Base-by-base conservation (phyloP, 345 rosid species). In the Salix dunnii region DNA sequence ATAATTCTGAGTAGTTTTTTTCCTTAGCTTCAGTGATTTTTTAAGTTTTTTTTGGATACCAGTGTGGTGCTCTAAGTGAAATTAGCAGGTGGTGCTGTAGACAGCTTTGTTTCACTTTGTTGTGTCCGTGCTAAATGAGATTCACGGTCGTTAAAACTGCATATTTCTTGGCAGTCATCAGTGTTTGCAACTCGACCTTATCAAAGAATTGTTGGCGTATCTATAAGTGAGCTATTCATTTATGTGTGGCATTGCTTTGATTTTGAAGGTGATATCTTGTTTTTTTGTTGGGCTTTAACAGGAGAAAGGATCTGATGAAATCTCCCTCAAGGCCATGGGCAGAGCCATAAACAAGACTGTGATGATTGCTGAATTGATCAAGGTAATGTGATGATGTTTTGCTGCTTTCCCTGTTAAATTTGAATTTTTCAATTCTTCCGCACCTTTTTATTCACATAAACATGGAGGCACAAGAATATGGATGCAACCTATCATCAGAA, bases 321-420 rank as follows among this genome's bases (percentile, higher is more conserved):
- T 90, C 71, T 86, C 82, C 46, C 89, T 89, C 81, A 90, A 89
- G 78, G 94, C 94, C n/a, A 90, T 88, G 91, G 94, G 94, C 74
- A 90, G 91, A 83, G 94, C 94, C 62, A 90, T 90, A 70, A 90
- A 85, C 83, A 90, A 90, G 88, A 90, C 91, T 77, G 94, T 90
- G 64, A 85, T 84, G 85, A 89, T 90, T 75, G 89, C 85, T 3
- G 94, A 90, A 81, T 81, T 90, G 63, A 86, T 90, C 74, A 90
- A 90, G 94, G 94, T 86, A 60, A 9, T 16, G 31, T 28, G 23
- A 13, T 48, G 8, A 13, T 25, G 30, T 43, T 30, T 65, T 65
- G 35, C 27, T 46, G 23, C 61, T 69, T 28, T 70, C 36, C 35
- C 70, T 70, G 38, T 61, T 43, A 16, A 30, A 27, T 28, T 1